Base-by-base conservation (phyloP, 2,329 filamentous ascomycete genomes). In the Arthrobotrys entomopaga region DNA sequence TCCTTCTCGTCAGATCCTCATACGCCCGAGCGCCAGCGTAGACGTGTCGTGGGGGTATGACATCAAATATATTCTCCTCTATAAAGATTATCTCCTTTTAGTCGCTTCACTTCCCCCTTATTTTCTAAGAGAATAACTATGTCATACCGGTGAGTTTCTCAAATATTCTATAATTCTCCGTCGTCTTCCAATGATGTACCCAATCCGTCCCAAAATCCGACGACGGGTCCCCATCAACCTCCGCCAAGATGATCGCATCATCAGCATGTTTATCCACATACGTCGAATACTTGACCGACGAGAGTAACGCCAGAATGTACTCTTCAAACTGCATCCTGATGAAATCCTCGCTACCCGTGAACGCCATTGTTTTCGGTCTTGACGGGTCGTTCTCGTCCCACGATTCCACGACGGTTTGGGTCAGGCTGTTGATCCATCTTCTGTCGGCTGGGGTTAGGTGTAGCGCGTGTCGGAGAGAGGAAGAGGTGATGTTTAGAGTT, bases 281-380 rank as follows among this genome's bases (percentile, higher is more conserved):
- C 79, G 88, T 89, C 81, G 93, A 93, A 80, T 96, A 98, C 81
- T 97, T 97, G 77, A 93, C 90, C 0, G 91, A 89, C 0, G 93
- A 91, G 49, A 98, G 87, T 76, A 99, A 86, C 0, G 93, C 92
- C 22, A 98, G 86, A 4, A 99, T 86, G 80, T 99, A 99, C 79
- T 97, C 93, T 82, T 99, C 95, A 76, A 99, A 99, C 79, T 98
- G 94, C 46, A 97, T 87, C 29, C 95, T 88, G 78, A 99, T 99
- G 79, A 97, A 97, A 80, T 98, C 95, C 82, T 99, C 95, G 76
- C 93, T 97, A 29, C 95, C 95, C 42, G 92, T 89, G 79, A 97
- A 99, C 29, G 93, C 93, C 84, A 97, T 90, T 1, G 92, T 96
- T 79, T 93, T 97, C n/a, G 95, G 95, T 54, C 91, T 87, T 76